Percentiles rank a stretch among this genome's conserved stretches.
These are phyloP conservation scores for Retiboletus fuscus DNA, from an alignment of 1,284 basidiomycete species.

Conservation along the genomic window DNA sequence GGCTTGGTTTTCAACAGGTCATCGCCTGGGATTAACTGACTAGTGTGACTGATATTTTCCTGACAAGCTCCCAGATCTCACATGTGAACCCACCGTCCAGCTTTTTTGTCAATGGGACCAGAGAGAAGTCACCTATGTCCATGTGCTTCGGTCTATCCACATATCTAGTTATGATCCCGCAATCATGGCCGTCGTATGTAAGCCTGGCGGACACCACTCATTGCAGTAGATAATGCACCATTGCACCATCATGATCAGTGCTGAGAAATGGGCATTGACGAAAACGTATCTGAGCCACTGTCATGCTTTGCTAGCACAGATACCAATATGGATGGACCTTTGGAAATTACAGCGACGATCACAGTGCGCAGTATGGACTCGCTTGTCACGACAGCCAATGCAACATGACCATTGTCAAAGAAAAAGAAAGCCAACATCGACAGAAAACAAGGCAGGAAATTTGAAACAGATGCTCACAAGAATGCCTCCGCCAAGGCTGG, in stretches of 20 bases:
- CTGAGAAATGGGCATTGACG: constrained; percentile 51
- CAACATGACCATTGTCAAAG: constrained; percentile 62
- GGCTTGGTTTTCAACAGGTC: not conserved
- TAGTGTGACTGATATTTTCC: constrained; percentile 1
- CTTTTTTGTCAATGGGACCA: constrained; percentile 64
- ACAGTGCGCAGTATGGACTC: constrained; percentile 65
- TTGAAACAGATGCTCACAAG: constrained; percentile 16
- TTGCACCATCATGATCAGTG: constrained; percentile 36
- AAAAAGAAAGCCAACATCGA: constrained; percentile 48
- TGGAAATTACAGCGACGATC: constrained; percentile 8
- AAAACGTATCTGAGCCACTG: constrained; percentile 46
- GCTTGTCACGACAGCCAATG: constrained; percentile 76
- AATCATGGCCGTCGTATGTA: constrained; percentile 60
- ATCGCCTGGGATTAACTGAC: not conserved
- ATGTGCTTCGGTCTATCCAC: constrained; percentile 79
- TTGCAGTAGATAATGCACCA: constrained; percentile 36
- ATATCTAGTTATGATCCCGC: constrained; percentile 70
- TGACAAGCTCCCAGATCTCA: constrained; percentile 85
- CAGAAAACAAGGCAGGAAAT: constrained; percentile 38
- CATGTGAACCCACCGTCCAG: constrained; percentile 76
- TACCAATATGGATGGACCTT: constrained; percentile 55
- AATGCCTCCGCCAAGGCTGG: constrained; percentile 20
- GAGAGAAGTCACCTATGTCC: too few relatives aligned
- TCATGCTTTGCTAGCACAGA: constrained; percentile 59
- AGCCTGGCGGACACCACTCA: constrained; percentile 67